Conservation (phyloP, 169 alveolate genomes). For the Cryptosporidium felis region DNA sequence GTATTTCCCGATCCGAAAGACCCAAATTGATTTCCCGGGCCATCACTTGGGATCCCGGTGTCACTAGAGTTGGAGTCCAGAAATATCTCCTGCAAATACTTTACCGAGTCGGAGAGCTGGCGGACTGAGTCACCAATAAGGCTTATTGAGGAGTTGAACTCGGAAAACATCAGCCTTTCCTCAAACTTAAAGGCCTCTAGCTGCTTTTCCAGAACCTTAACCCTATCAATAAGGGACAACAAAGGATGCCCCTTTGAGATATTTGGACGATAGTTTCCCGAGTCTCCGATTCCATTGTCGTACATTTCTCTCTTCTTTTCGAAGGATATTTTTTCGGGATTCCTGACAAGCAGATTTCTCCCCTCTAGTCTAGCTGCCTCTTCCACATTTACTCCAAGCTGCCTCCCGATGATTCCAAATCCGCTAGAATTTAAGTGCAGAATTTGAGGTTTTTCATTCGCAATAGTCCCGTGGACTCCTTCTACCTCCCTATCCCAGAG, state of each 20-base stretch:
- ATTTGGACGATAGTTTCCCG: background rate
- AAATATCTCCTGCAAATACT: constrained; percentile 28
- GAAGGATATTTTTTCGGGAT: background rate
- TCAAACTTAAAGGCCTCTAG: background rate
- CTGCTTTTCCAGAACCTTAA: constrained; percentile 40
- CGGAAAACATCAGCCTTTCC: background rate
- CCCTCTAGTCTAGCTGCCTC: background rate
- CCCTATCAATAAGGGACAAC: constrained; percentile 31
- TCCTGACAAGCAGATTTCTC: background rate
- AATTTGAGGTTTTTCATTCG: background rate
- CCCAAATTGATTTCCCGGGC: background rate
- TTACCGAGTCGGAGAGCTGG: constrained; percentile 11
- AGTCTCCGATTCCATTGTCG: background rate
- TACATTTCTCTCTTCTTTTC: background rate
- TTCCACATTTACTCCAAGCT: background rate
- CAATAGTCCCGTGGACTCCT: background rate
- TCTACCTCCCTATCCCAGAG: constrained; percentile 22
- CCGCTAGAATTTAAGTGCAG: background rate
- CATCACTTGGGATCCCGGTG: background rate
- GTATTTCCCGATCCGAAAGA: background rate
- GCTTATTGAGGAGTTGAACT: background rate
- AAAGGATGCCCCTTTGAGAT: constrained; percentile 31
- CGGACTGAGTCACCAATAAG: background rate
- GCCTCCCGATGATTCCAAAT: background rate
- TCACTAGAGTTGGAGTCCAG: constrained; percentile 34